A percentile compares a stretch with the other conserved stretches of the same genome.
Evolutionary conservation across 768 basidiomycete species (phyloP).

Genomic region (Mycena vitilis): DNA sequence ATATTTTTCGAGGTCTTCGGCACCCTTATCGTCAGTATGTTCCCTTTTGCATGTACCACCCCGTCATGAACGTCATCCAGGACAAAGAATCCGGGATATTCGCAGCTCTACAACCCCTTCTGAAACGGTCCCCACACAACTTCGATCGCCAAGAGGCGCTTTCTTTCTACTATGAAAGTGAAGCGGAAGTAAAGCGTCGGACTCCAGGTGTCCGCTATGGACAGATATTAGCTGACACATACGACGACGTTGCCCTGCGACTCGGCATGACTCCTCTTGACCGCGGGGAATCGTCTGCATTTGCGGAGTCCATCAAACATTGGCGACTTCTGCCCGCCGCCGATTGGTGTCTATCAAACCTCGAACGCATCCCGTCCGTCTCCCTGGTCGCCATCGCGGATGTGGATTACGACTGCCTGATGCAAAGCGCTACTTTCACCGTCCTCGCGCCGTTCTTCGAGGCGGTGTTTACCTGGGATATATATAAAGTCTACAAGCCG

Average conservation of each 20-base stretch:
- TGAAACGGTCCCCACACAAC: background rate
- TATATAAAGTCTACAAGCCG: slow-evolving; percentile 6
- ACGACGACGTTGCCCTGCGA: slow-evolving; percentile 13
- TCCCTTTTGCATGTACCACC: background rate
- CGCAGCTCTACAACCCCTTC: background rate
- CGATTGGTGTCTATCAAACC: background rate
- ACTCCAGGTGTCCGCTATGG: background rate
- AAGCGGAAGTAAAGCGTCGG: slow-evolving; percentile 5
- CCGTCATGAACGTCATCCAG: background rate
- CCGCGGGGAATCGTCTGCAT: background rate
- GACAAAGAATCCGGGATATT: slow-evolving; percentile 15
- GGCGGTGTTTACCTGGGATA: slow-evolving; percentile 15
- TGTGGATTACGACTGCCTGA: background rate
- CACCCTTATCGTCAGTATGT: background rate
- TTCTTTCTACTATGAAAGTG: slow-evolving; percentile 14
- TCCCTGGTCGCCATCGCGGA: slow-evolving; percentile 11
- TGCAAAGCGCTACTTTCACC: background rate
- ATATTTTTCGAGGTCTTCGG: slow-evolving; percentile 9
- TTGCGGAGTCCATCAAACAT: background rate
- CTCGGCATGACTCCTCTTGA: background rate
- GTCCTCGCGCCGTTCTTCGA: slow-evolving; percentile 6
- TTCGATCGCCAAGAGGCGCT: slow-evolving; percentile 17
- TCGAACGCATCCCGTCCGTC: background rate
- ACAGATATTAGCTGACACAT: slow-evolving; percentile 3
- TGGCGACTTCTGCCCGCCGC: slow-evolving; percentile 1